phyloP scores from a whole-genome alignment of 164 flowering plant species.

The Liriodendron chinense region DNA sequence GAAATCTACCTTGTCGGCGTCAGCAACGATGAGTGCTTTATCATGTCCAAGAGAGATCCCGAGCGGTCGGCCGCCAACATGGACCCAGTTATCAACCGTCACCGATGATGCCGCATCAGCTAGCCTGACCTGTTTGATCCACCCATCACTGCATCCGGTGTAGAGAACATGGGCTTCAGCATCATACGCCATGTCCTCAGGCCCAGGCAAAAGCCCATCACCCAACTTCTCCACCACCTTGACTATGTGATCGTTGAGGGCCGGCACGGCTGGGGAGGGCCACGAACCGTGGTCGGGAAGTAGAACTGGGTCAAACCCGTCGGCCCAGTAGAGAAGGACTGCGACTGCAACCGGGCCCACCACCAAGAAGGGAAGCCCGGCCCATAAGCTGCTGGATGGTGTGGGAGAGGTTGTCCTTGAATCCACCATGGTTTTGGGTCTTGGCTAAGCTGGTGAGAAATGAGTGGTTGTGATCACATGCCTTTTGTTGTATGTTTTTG shows the following conservation, averaged over 20 bases:
- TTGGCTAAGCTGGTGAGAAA: neutral
- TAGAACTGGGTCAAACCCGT: conserved; percentile 36
- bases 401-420: neutral
- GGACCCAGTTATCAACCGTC: conserved; percentile 25
- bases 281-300: conserved; percentile 25
- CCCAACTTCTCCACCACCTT: conserved; percentile 33
- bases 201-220: conserved; percentile 23
- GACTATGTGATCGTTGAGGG: conserved; percentile 24
- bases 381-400: neutral
- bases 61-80: conserved; percentile 38
- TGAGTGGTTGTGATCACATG: too few relatives aligned
- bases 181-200: conserved; percentile 45
- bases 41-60: conserved; percentile 33
- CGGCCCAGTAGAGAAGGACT: conserved; percentile 24
- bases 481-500: too few relatives aligned
- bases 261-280: conserved; percentile 11
- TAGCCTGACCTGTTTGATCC: conserved; percentile 40
- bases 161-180: conserved; percentile 23
- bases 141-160: conserved; percentile 48
- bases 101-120: conserved; percentile 16
- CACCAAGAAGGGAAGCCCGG: neutral
- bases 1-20: conserved; percentile 24
- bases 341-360: conserved; percentile 26
- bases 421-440: neutral
- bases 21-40: conserved; percentile 30